Evolutionary conservation across 2,329 filamentous ascomycete species (phyloP).

Genomic region (Cordyceps cateniannulata): DNA sequence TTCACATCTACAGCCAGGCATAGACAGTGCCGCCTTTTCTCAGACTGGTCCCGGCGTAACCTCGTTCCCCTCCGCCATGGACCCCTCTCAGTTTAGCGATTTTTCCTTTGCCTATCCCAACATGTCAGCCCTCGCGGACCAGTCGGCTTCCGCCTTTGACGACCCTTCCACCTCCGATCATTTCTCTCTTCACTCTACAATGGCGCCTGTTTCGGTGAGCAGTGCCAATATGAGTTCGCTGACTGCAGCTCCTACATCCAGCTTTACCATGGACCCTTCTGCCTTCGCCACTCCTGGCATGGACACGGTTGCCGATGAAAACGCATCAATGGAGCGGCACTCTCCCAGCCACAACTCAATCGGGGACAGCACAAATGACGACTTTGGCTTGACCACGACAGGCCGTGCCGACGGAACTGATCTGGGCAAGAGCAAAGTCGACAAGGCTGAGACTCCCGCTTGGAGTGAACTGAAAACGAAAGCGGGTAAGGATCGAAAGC

Average conservation of each 20-base stretch:
- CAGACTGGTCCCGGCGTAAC: not conserved
- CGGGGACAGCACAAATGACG: slow-evolving; percentile 50
- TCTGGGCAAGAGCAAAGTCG: slow-evolving; percentile 47
- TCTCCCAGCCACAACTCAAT: slow-evolving; percentile 40
- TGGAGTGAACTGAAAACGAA: slow-evolving; percentile 86
- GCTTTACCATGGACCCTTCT: slow-evolving; percentile 18
- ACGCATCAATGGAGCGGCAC: slow-evolving; percentile 33
- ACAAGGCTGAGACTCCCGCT: slow-evolving; percentile 54
- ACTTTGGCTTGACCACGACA: slow-evolving; percentile 47
- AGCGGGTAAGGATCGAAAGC: slow-evolving; percentile 91
- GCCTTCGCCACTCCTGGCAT: slow-evolving; percentile 22
- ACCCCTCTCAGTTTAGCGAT: slow-evolving; percentile 44
- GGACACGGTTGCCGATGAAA: slow-evolving; percentile 38
- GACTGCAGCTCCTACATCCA: slow-evolving; percentile 15
- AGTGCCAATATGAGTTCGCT: slow-evolving; percentile 13
- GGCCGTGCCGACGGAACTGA: slow-evolving; percentile 47
- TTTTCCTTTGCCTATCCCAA: slow-evolving; percentile 46
- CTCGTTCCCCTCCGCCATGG: slow-evolving; percentile 28
- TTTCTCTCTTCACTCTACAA: slow-evolving; percentile 27
- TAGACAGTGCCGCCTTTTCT: slow-evolving; percentile 4
- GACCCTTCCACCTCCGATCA: slow-evolving; percentile 24
- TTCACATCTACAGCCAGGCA: not conserved
- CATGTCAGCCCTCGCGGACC: slow-evolving; percentile 31
- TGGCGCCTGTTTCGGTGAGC: slow-evolving; percentile 12
- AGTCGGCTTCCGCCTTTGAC: slow-evolving; percentile 28